These are phyloP conservation scores for Melanopsichium pennsylvanicum DNA, from an alignment of 1,284 basidiomycete species.

Conservation along the genomic window DNA sequence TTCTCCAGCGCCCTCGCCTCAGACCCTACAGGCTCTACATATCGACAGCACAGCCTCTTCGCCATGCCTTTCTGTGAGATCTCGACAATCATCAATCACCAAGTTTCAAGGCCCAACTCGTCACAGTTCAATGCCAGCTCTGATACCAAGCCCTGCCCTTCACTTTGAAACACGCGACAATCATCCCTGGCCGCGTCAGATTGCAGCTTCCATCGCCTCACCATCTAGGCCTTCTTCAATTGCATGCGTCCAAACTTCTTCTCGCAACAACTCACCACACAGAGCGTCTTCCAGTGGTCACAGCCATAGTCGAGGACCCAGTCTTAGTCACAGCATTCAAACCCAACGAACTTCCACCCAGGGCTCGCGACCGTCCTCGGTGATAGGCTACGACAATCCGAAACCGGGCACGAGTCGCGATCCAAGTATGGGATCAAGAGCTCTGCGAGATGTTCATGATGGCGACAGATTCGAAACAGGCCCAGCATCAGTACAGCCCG, in stretches of 20 bases:
- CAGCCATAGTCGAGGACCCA: slow-evolving; percentile 6
- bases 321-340: slow-evolving; percentile 5
- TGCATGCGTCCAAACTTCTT: neutral
- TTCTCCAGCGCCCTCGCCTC: neutral
- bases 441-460: neutral
- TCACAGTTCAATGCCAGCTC: neutral
- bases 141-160: slow-evolving; percentile 12
- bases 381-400: neutral
- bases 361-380: slow-evolving; percentile 1
- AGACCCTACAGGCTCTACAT: neutral
- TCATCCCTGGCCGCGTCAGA: slow-evolving; percentile 4
- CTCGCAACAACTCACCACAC: slow-evolving; percentile 1
- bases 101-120: neutral
- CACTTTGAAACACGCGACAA: neutral
- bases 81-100: neutral
- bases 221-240: neutral
- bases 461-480: neutral
- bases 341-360: neutral
- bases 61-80: neutral
- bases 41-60: neutral
- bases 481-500: neutral
- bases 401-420: neutral
- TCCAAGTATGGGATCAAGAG: neutral
- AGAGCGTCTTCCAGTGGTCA: neutral
- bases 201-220: neutral